Conservation (phyloP, 2,329 filamentous ascomycete genomes). For the Fusarium chuoi region DNA sequence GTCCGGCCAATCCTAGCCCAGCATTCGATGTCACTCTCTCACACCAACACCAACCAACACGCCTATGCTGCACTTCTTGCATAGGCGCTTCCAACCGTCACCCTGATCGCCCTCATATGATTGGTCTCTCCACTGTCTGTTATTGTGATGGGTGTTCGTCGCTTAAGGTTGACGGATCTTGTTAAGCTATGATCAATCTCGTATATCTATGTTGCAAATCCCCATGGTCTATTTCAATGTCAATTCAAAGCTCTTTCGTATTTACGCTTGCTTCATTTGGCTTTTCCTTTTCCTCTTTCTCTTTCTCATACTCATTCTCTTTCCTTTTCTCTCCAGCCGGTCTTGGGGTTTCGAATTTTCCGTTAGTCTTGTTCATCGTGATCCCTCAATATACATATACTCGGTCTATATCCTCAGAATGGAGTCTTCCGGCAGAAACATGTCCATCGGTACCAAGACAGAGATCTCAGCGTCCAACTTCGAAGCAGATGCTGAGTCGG, state of each 20-base stretch:
- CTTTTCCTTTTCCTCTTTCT: conserved; percentile 1
- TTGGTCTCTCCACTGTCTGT: conserved; percentile 28
- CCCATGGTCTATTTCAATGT: background rate
- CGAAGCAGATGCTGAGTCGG: conserved; percentile 56
- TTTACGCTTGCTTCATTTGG: background rate
- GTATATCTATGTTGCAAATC: conserved; percentile 38
- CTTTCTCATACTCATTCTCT: conserved; percentile 4
- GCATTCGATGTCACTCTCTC: conserved; percentile 27
- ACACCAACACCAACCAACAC: conserved; percentile 26
- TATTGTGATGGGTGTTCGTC: conserved; percentile 21
- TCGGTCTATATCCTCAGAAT: conserved; percentile 10
- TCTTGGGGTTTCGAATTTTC: conserved; percentile 16
- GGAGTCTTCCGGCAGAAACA: conserved; percentile 30
- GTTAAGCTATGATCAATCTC: conserved; percentile 25
- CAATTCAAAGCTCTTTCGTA: background rate
- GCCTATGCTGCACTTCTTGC: conserved; percentile 41
- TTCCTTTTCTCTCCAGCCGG: conserved; percentile 19
- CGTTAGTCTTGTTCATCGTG: conserved; percentile 2
- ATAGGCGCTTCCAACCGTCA: conserved; percentile 40
- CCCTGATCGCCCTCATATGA: conserved; percentile 13
- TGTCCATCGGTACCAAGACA: conserved; percentile 51
- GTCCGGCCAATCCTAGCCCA: conserved; percentile 32
- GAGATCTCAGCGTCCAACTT: conserved; percentile 59
- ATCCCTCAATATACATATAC: background rate
- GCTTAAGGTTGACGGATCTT: conserved; percentile 19